Conservation (phyloP, 2,329 filamentous ascomycete species). For the Rachicladosporium sp. region DNA sequence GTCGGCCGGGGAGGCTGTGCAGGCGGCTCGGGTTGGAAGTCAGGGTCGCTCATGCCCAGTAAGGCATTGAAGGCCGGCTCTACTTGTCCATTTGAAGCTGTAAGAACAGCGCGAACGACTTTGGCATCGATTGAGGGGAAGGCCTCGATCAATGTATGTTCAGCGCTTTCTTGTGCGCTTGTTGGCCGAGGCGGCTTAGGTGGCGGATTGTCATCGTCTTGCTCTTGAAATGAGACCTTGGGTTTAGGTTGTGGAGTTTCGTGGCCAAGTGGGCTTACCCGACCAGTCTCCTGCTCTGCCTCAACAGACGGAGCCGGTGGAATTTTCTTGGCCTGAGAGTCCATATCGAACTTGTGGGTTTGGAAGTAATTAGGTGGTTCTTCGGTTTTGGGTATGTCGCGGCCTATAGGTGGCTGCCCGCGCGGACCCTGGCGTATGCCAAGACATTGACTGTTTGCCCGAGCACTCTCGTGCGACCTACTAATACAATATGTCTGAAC, state of each 20-base stretch:
- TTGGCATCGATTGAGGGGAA: slow-evolving; percentile 72
- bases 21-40: slow-evolving; percentile 46
- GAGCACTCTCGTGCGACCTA: no score
- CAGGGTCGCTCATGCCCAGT: slow-evolving; percentile 50
- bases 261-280: slow-evolving; percentile 25
- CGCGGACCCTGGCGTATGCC: no score
- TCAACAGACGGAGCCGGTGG: slow-evolving; percentile 3
- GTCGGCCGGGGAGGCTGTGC: slow-evolving; percentile 68
- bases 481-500: no score
- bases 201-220: slow-evolving; percentile 45
- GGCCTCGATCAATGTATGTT: slow-evolving; percentile 80
- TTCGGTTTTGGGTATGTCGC: no score
- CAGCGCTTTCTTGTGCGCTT: slow-evolving; percentile 71
- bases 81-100: slow-evolving; percentile 73
- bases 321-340: slow-evolving; percentile 25
- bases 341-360: no score
- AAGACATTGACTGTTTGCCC: no score
- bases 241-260: slow-evolving; percentile 31
- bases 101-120: slow-evolving; percentile 78
- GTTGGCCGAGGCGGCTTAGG: slow-evolving; percentile 71
- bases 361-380: no score
- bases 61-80: slow-evolving; percentile 94
- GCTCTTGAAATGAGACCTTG: slow-evolving; percentile 35
- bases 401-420: no score
- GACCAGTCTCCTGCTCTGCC: slow-evolving; percentile 47